Conservation (phyloP, 768 basidiomycete species). For the Mycena vitilis region DNA sequence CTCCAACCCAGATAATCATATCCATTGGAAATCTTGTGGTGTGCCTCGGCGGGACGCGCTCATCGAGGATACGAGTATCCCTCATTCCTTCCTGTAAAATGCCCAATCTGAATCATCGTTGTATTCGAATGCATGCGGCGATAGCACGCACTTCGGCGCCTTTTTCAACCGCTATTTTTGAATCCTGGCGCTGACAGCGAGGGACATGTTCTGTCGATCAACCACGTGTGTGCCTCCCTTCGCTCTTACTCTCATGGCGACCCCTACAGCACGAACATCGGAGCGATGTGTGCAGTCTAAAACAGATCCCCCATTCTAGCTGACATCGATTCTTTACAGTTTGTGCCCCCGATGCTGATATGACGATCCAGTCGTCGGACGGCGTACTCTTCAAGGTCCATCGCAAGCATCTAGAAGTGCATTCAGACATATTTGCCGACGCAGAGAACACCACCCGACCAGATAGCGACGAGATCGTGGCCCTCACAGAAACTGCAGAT, state of each 20-base stretch:
- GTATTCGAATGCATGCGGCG: too few relatives aligned
- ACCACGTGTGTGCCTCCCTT: neutral
- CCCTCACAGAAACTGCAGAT: conserved; percentile 30
- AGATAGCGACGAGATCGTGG: conserved; percentile 29
- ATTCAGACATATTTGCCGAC: conserved; percentile 34
- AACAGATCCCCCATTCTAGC: neutral
- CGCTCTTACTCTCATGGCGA: neutral
- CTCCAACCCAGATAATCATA: neutral
- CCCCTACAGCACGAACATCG: neutral
- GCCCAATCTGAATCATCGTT: too few relatives aligned
- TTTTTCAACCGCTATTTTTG: too few relatives aligned
- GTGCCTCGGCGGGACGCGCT: too few relatives aligned
- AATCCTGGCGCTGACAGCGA: too few relatives aligned
- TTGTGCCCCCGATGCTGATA: conserved; percentile 24
- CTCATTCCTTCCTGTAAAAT: too few relatives aligned
- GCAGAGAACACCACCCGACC: conserved; percentile 5
- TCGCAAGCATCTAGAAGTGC: conserved; percentile 33
- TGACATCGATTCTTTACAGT: conserved; percentile 18
- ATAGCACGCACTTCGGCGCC: too few relatives aligned
- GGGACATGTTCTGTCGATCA: neutral
- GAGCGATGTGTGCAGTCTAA: neutral
- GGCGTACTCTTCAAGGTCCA: conserved; percentile 35
- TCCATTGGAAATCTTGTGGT: too few relatives aligned
- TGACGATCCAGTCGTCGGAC: conserved; percentile 33
- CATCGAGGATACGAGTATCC: too few relatives aligned